These are phyloP conservation scores for Termitomyces sp. DNA, from an alignment of 768 basidiomycete species.

Conservation along the genomic window DNA sequence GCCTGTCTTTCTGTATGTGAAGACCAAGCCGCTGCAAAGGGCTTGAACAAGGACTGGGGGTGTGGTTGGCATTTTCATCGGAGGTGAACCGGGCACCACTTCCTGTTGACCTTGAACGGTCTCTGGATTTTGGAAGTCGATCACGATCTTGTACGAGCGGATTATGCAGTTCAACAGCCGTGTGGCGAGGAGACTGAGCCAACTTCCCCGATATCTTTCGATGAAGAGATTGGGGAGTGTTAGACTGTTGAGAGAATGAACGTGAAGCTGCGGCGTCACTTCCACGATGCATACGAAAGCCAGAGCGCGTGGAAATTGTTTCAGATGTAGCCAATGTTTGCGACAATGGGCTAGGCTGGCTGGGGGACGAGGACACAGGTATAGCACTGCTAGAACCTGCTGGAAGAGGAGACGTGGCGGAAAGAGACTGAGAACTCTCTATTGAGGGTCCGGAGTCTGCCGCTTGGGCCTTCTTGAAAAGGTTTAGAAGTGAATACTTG, in stretches of 20 bases:
- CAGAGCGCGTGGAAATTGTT: conserved; percentile 9
- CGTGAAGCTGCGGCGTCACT: conserved; percentile 30
- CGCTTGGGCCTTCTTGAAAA: conserved; percentile 62
- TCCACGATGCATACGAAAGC: conserved; percentile 26
- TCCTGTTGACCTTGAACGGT: conserved; percentile 29
- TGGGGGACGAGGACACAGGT: conserved; percentile 22
- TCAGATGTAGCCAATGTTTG: conserved; percentile 20
- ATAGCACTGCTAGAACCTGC: conserved; percentile 21
- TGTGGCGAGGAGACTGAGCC: conserved; percentile 28
- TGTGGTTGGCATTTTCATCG: conserved; percentile 17
- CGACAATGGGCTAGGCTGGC: conserved; percentile 16
- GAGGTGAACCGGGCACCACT: conserved; percentile 15
- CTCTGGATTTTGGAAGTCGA: conserved; percentile 20
- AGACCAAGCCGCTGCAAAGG: conserved; percentile 27
- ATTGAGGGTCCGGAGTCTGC: conserved; percentile 22
- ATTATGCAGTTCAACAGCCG: conserved; percentile 48
- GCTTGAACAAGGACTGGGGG: conserved; percentile 23
- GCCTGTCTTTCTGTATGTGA: conserved; percentile 21
- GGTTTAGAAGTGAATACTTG: conserved; percentile 71
- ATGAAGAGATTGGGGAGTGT: conserved; percentile 14
- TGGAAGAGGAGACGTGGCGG: conserved; percentile 14
- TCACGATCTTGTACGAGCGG: conserved; percentile 34
- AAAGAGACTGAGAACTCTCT: conserved; percentile 16
- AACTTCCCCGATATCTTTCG: conserved; percentile 22
- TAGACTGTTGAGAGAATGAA: conserved; percentile 9